Evolutionary conservation across 2,329 filamentous ascomycete species (phyloP).

Genomic region (Byssochlamys sp.): DNA sequence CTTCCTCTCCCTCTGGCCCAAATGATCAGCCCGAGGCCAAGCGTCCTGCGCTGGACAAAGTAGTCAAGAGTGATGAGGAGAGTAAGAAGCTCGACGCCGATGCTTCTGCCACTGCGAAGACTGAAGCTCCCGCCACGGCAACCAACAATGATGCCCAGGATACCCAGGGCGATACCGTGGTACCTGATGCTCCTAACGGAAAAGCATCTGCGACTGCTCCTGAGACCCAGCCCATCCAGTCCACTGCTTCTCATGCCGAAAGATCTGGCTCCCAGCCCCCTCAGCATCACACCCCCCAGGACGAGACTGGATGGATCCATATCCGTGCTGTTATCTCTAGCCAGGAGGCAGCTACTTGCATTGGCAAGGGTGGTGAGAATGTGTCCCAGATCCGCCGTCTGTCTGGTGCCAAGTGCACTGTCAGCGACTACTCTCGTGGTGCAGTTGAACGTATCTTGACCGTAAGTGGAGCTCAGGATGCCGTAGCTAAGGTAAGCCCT

Average conservation of each 20-base stretch:
- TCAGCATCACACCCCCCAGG: conserved; percentile 49
- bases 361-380: conserved; percentile 97
- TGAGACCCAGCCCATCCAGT: conserved; percentile 52
- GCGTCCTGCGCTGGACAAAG: conserved; percentile 88
- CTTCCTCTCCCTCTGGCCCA: conserved; percentile 82
- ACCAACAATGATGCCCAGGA: conserved; percentile 43
- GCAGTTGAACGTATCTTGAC: conserved; percentile 96
- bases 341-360: conserved; percentile 91
- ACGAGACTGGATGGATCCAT: conserved; percentile 94
- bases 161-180: conserved; percentile 58
- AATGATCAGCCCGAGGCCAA: conserved; percentile 95
- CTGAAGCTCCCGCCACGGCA: conserved; percentile 19
- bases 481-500: conserved; percentile 74
- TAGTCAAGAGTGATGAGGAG: conserved; percentile 56
- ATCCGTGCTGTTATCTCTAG: conserved; percentile 95
- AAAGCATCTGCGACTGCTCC: conserved; percentile 37
- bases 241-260: conserved; percentile 47
- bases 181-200: conserved; percentile 53
- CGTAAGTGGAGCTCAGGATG: conserved; percentile 91
- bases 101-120: conserved; percentile 20
- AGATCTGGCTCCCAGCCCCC: conserved; percentile 35
- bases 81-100: conserved; percentile 38
- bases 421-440: conserved; percentile 94
- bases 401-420: conserved; percentile 95
- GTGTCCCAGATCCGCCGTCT: conserved; percentile 91